A percentile compares a stretch with the other conserved stretches of the same genome.
phyloP scores from a whole-genome alignment of 2,329 filamentous ascomycete species.

The Decorospora gaudefroyi region DNA sequence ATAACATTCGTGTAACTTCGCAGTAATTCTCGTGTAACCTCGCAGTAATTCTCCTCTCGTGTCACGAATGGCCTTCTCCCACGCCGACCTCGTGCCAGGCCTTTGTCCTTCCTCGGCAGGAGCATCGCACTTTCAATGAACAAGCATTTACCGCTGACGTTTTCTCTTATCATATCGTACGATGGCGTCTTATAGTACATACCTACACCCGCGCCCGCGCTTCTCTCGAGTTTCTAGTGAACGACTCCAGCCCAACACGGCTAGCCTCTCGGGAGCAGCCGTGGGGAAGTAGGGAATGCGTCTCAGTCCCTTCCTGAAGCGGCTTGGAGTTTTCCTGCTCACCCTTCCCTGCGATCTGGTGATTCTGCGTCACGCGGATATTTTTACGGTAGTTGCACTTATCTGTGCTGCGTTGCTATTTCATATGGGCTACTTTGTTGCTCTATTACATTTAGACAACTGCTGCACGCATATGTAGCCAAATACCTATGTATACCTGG shows the following conservation, averaged over 20 bases:
- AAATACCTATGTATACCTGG: no score
- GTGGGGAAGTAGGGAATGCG: constrained; percentile 14
- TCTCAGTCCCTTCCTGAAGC: constrained; percentile 18
- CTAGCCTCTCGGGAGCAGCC: constrained; percentile 32
- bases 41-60: background rate
- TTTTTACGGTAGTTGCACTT: background rate
- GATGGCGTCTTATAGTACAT: background rate
- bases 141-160: background rate
- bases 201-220: background rate
- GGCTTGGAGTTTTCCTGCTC: background rate
- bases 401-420: no score
- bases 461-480: no score
- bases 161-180: constrained; percentile 3
- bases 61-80: constrained; percentile 1
- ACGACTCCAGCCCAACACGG: constrained; percentile 8
- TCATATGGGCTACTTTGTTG: no score
- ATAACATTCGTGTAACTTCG: constrained; percentile 1
- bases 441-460: no score
- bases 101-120: background rate
- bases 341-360: background rate
- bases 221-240: background rate
- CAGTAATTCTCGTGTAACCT: constrained; percentile 1
- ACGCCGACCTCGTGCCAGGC: background rate
- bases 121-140: background rate
- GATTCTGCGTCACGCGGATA: background rate